Conservation (phyloP, 2,329 filamentous ascomycete species). For the Paramyrothecium sp. region DNA sequence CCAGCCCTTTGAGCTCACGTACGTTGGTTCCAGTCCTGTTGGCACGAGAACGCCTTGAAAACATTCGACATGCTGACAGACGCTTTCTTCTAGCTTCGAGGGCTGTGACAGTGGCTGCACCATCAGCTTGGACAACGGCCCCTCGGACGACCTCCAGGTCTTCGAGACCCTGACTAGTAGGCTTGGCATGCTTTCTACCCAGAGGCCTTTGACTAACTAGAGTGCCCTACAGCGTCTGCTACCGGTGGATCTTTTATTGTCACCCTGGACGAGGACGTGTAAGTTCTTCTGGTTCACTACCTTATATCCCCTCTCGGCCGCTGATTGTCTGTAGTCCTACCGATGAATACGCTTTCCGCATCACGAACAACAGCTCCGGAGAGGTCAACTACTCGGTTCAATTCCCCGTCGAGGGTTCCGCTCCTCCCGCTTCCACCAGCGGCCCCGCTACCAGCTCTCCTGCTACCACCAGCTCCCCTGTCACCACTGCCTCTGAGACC, state of each 20-base stretch:
- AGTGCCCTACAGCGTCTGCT: slow-evolving; percentile 11
- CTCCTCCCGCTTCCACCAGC: slow-evolving; percentile 5
- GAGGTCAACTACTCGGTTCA: slow-evolving; percentile 29
- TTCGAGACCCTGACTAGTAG: slow-evolving; percentile 29
- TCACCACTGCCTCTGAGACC: slow-evolving; percentile 10
- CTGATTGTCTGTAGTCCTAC: slow-evolving; percentile 14
- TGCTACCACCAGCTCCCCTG: slow-evolving; percentile 11
- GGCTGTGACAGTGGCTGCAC: slow-evolving; percentile 32
- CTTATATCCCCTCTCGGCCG: not conserved
- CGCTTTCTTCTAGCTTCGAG: slow-evolving; percentile 10
- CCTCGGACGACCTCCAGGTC: slow-evolving; percentile 22
- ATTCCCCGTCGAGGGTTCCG: slow-evolving; percentile 20
- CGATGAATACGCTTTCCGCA: slow-evolving; percentile 33
- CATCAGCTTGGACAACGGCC: slow-evolving; percentile 31
- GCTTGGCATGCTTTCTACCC: slow-evolving; percentile 10
- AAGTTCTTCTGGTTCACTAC: not conserved
- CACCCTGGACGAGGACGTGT: slow-evolving; percentile 14
- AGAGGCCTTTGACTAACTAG: not conserved
- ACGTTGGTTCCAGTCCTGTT: not conserved
- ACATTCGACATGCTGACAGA: not conserved
- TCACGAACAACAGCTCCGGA: slow-evolving; percentile 22
- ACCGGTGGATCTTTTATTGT: slow-evolving; percentile 23
- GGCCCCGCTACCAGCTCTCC: not conserved
- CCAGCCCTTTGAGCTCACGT: slow-evolving; percentile 27
- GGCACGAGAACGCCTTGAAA: not conserved